phyloP scores from a whole-genome alignment of 306 rosid species.

The Geum urbanum region DNA sequence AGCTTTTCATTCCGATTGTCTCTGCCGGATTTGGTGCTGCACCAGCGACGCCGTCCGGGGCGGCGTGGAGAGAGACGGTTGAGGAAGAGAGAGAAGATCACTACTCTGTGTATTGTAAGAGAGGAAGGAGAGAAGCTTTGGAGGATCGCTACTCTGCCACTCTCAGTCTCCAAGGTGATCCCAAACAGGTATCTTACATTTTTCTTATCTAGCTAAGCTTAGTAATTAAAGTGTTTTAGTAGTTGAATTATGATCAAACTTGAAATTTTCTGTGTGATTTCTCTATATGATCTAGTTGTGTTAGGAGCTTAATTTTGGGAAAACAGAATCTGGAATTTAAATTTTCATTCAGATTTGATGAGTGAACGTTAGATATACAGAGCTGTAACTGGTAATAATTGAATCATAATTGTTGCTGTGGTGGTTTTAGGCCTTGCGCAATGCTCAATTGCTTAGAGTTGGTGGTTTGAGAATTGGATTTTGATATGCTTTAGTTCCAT shows the following conservation, averaged over 20 bases:
- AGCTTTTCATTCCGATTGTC: conserved; percentile 65
- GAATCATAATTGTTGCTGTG: neutral
- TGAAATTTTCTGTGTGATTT: neutral
- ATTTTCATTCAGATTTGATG: neutral
- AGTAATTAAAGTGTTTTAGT: neutral
- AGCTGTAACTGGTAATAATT: neutral
- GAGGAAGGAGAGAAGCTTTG: conserved; percentile 86
- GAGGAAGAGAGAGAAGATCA: conserved; percentile 58
- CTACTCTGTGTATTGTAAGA: conserved; percentile 73
- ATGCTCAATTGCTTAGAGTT: neutral
- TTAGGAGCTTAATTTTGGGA: too few species aligned
- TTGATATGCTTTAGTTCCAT: conserved; percentile 16
- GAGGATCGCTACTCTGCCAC: conserved; percentile 82
- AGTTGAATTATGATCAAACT: conserved; percentile 21
- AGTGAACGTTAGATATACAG: neutral
- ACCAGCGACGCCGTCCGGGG: conserved; percentile 44
- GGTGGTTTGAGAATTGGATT: conserved; percentile 13
- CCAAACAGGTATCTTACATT: conserved; percentile 49
- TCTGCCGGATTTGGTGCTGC: conserved; percentile 39
- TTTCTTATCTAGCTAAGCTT: neutral
- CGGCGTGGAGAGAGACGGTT: conserved; percentile 43
- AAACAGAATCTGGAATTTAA: neutral
- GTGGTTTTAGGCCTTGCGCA: neutral
- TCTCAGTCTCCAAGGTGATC: conserved; percentile 58
- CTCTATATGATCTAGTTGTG: too few species aligned